Evolutionary conservation across 495 filamentous ascomycete species (phyloP).

Genomic region (Neurospora intermedia): DNA sequence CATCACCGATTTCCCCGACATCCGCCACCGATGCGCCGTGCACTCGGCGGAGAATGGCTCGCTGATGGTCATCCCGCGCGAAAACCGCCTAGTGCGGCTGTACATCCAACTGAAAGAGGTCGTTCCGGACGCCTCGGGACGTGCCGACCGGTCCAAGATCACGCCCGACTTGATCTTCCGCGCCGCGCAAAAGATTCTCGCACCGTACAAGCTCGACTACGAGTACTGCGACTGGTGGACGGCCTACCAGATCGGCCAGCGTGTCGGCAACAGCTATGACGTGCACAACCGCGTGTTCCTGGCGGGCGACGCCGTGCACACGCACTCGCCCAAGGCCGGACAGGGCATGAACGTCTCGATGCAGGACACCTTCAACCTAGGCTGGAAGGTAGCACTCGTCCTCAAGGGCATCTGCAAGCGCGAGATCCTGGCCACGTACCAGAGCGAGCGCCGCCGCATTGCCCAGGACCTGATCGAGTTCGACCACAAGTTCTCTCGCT

Average conservation of each 20-base stretch:
- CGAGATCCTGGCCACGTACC: conserved; percentile 57
- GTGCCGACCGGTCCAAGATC: conserved; percentile 48
- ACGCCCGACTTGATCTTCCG: conserved; percentile 48
- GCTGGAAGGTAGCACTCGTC: conserved; percentile 63
- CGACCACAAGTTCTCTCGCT: conserved; percentile 48
- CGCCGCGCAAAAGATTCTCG: conserved; percentile 49
- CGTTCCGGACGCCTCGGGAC: conserved; percentile 21
- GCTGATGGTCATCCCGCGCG: conserved; percentile 62
- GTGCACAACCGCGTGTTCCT: conserved; percentile 52
- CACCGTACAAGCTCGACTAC: conserved; percentile 52
- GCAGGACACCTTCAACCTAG: conserved; percentile 61
- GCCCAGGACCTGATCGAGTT: conserved; percentile 68
- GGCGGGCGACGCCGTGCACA: conserved; percentile 53
- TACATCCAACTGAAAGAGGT: conserved; percentile 59
- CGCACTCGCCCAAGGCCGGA: conserved; percentile 60
- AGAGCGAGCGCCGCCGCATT: conserved; percentile 55
- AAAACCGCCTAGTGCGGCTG: conserved; percentile 53
- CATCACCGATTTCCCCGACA: conserved; percentile 63
- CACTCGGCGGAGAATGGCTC: conserved; percentile 55
- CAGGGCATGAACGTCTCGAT: conserved; percentile 70
- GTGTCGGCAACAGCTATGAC: conserved; percentile 54
- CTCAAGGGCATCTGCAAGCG: conserved; percentile 44
- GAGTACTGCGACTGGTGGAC: conserved; percentile 46
- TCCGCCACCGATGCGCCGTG: conserved; percentile 57
- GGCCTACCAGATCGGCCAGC: conserved; percentile 52